These are phyloP conservation scores for Strigomonas culicis DNA, from an alignment of 208 protist species.

Conservation along the genomic window DNA sequence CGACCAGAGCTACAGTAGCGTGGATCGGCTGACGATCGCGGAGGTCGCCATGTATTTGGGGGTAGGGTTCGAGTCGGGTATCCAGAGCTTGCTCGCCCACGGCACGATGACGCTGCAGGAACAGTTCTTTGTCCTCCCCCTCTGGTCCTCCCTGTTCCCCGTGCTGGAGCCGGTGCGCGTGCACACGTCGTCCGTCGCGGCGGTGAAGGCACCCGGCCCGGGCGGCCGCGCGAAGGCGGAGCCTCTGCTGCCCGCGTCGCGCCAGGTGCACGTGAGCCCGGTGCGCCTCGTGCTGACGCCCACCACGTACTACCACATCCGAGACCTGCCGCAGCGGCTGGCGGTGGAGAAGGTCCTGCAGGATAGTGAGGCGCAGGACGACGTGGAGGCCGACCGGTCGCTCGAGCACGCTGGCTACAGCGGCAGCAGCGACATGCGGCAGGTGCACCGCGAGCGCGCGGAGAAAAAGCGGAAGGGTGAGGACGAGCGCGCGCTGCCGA, in stretches of 20 bases:
- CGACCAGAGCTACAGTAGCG: neutral
- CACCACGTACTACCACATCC: conserved; percentile 18
- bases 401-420: neutral
- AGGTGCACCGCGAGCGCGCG: neutral
- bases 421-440: neutral
- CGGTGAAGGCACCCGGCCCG: neutral
- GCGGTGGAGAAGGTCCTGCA: neutral
- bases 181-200: neutral
- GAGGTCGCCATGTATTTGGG: neutral
- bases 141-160: neutral
- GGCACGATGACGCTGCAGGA: neutral
- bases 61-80: neutral
- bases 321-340: conserved; percentile 11
- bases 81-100: neutral
- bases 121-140: neutral
- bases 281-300: conserved; percentile 23
- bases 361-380: neutral
- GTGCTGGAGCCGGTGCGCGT: neutral
- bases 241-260: neutral
- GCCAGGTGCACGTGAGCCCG: conserved; percentile 13
- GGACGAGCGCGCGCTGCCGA: neutral
- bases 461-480: neutral
- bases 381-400: neutral
- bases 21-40: neutral
- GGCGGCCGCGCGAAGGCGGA: neutral